A percentile compares a stretch with the other conserved stretches of the same genome.
Conservation (phyloP, 805 yeast species). For the Komagataella populi region DNA sequence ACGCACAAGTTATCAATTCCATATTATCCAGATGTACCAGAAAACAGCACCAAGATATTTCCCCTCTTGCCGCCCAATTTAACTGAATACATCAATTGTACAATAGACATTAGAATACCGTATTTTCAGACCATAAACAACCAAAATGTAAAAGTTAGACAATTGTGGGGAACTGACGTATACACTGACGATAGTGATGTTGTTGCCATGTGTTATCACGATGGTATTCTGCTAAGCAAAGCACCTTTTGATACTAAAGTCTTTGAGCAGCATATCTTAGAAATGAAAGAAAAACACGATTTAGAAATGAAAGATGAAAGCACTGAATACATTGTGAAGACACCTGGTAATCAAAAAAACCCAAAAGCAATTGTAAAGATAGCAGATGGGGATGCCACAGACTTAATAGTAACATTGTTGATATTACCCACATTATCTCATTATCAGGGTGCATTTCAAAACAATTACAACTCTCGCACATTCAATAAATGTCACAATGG, state of each 20-base stretch:
- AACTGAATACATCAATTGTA: constrained; percentile 26
- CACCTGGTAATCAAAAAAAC: constrained; percentile 27
- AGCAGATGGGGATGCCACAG: constrained; percentile 20
- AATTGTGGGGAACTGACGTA: constrained; percentile 84
- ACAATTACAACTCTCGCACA: constrained; percentile 60
- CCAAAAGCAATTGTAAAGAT: constrained; percentile 15
- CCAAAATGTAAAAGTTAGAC: constrained; percentile 31
- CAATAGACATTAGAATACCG: constrained; percentile 46
- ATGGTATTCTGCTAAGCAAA: constrained; percentile 42
- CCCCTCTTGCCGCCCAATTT: constrained; percentile 17
- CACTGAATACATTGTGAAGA: constrained; percentile 10
- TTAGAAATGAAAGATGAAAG: constrained; percentile 6
- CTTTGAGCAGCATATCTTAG: constrained; percentile 12
- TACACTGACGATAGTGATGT: constrained; percentile 92
- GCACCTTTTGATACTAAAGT: constrained; percentile 21
- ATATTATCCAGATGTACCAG: constrained; percentile 8
- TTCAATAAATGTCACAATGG: constrained; percentile 76
- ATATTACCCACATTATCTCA: constrained; percentile 55
- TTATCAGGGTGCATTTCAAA: constrained; percentile 53
- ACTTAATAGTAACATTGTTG: constrained; percentile 41
- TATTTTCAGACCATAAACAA: constrained; percentile 23
- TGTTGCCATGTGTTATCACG: constrained; percentile 58
- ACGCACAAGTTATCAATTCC: constrained; percentile 8
- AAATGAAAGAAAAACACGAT: constrained; percentile 16
- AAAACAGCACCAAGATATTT: constrained; percentile 16